Evolutionary conservation across 306 rosid species (phyloP), one percentile per base, ranked within the genome.

Genomic region (Quillaja saponaria): DNA sequence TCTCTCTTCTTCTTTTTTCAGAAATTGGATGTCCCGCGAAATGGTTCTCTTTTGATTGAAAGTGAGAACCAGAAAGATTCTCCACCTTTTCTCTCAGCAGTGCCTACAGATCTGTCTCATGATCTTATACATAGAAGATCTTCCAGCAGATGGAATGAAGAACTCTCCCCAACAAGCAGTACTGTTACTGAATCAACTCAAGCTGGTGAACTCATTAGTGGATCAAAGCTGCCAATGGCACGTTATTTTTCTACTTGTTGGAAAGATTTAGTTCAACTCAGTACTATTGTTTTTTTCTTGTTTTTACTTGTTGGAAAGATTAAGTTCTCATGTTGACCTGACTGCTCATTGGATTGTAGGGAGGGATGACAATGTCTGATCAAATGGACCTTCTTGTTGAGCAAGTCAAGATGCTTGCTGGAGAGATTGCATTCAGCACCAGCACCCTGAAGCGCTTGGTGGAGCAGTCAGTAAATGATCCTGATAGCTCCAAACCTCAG

Each of bases 371-470:
- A 53, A 80, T 78, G 73, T 84, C 96, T 3, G 99, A 94, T 85
- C 99, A 94, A 73, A 82, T 80, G 80, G 99, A 94, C 73, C 95
- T 94, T 73, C 97, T 90, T 58, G 95, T 75, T 33, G 99, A 94
- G 80, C 99, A 94, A 87, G 96, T 94, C 62, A 94, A 94, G 84
- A 85, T 94, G 99, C 97, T 94, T 68, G 96, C 97, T 51, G 99
- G 96, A 63, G 99, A 94, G 68, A 77, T 94, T 68, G 99, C 99
- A 49, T 88, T 94, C 61, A 78, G 87, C 78, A 90, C 99, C 67
- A 94, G 99, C 79, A 83, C 99, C 63, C 83, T 94, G 78, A 94
- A 87, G 80, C 99, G 99, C 50, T 71, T 94, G 81, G 80, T 78
- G 54, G 99, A 94, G 80, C 95, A 90, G 72, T 90, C 97, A 25